Base-by-base conservation (phyloP, 1,284 basidiomycete genomes). In the Inonotus hispidus region DNA sequence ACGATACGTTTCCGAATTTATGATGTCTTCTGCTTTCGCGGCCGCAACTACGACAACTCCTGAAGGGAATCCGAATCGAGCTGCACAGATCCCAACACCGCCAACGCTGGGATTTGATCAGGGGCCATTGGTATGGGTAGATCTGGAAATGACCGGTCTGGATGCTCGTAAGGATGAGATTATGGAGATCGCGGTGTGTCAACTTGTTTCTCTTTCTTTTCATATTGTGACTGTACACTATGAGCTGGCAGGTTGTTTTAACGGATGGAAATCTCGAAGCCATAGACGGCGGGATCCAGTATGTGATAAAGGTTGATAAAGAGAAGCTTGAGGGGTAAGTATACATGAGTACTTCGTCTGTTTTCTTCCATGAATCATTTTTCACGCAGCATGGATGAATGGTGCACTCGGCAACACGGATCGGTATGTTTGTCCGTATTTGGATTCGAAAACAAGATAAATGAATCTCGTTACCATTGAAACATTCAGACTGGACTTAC, bases 101-200 rank as follows among this genome's bases (percentile, higher is more conserved):
- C 46, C 16, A 16, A 41, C 32, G 59, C 41, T 55, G 13, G 73
- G 76, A 60, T 81, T 77, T 49, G 68, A 74, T 5, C 78, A 82
- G 19, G 88, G 89, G 0, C 91, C 92, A 8, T 73, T 94, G 53
- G 89, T 94, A 1, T 94, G 92, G 92, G 82, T 94, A 55, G 92
- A 94, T 71, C 92, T 91, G 68, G 92, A 94, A 73, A 94, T 94
- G 92, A 92, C 90, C 1, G 86, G 85, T 3, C 71, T 87, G 23
- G 73, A 88, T 68, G 79, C 79, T 2, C 77, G 79, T 29, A 83
- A 71, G 32, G 88, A 94, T 70, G 84, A 83, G 61, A 82, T 94
- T 25, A 70, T 94, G 3, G 92, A 94, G 70, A 87, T 90, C 69
- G 87, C 88, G 13, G 86, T 86, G 58, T 37, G 73, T 67, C 29